Conservation (phyloP, 176 grass and related monocot species). For the Bothriochloa decipiens region DNA sequence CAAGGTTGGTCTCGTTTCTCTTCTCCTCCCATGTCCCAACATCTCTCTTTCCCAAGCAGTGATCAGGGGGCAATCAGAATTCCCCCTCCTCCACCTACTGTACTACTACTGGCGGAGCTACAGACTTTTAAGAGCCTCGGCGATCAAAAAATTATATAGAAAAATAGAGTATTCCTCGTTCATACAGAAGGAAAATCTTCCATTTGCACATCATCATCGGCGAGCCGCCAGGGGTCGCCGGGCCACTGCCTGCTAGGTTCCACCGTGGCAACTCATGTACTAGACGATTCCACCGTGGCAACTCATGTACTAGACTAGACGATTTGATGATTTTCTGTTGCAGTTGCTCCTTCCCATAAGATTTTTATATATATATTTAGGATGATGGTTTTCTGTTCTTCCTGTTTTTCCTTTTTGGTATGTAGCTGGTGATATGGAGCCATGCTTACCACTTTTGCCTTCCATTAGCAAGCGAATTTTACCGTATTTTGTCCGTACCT, state of each 20-base stretch:
- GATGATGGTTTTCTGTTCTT: not conserved
- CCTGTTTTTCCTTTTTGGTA: not conserved
- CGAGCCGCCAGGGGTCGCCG: too few species aligned
- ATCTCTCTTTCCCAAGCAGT: not conserved
- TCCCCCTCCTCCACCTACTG: too few species aligned
- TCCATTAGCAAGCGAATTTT: conserved; percentile 20
- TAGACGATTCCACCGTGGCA: too few species aligned
- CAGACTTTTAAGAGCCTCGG: too few species aligned
- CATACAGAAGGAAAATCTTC: too few species aligned
- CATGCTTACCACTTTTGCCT: conserved; percentile 23
- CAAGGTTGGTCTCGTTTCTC: conserved; percentile 43
- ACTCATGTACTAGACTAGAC: too few species aligned
- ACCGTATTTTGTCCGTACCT: not conserved
- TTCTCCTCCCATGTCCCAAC: not conserved
- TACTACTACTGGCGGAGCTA: too few species aligned
- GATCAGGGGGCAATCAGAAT: not conserved
- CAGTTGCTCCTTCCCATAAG: not conserved
- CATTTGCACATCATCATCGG: too few species aligned
- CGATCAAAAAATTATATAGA: too few species aligned
- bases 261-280: not conserved
- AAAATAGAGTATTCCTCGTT: too few species aligned
- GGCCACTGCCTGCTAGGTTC: not conserved
- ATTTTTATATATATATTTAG: not conserved
- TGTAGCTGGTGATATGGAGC: not conserved
- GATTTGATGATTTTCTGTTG: not conserved